phyloP scores from a whole-genome alignment of 345 rosid species.

The Ailanthus altissimus region DNA sequence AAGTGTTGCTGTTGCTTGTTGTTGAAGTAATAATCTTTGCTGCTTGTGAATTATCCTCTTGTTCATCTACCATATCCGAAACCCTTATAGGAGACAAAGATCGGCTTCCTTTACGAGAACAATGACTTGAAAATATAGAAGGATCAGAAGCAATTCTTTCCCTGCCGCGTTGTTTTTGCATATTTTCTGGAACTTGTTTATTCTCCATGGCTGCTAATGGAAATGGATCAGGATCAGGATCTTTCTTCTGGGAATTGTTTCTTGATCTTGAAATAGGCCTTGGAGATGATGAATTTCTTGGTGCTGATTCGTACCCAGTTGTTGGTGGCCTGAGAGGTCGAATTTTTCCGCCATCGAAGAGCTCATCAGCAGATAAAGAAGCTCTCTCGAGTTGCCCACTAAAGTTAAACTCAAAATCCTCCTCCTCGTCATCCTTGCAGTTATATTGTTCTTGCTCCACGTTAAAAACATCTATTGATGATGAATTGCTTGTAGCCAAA shows the following conservation, averaged over 20 bases:
- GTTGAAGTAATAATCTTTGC: slow-evolving; percentile 33
- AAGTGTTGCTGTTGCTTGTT: slow-evolving; percentile 20
- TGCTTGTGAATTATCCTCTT: slow-evolving; percentile 37
- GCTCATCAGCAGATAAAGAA: slow-evolving; percentile 85
- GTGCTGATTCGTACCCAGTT: slow-evolving; percentile 33
- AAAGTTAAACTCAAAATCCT: slow-evolving; percentile 76
- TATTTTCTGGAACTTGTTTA: slow-evolving; percentile 14
- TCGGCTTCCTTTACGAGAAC: slow-evolving; percentile 61
- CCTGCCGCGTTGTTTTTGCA: slow-evolving; percentile 32
- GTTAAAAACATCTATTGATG: slow-evolving; percentile 13
- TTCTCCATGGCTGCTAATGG: slow-evolving; percentile 41
- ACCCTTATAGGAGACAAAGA: slow-evolving; percentile 80
- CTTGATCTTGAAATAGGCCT: slow-evolving; percentile 42
- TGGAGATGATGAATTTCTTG: slow-evolving; percentile 43
- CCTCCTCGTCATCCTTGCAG: slow-evolving; percentile 30
- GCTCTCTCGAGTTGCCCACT: slow-evolving; percentile 70
- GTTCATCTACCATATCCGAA: slow-evolving; percentile 55
- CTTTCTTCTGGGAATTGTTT: slow-evolving; percentile 29
- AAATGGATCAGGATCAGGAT: slow-evolving; percentile 34
- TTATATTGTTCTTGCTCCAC: neutral
- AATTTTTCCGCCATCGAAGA: slow-evolving; percentile 86
- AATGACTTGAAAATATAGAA: slow-evolving; percentile 27
- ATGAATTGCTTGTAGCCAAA: neutral
- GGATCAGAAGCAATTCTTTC: slow-evolving; percentile 32
- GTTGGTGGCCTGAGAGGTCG: slow-evolving; percentile 61